Evolutionary conservation across 1,284 basidiomycete genomes (phyloP).

Genomic region (Termitomyces sp.): DNA sequence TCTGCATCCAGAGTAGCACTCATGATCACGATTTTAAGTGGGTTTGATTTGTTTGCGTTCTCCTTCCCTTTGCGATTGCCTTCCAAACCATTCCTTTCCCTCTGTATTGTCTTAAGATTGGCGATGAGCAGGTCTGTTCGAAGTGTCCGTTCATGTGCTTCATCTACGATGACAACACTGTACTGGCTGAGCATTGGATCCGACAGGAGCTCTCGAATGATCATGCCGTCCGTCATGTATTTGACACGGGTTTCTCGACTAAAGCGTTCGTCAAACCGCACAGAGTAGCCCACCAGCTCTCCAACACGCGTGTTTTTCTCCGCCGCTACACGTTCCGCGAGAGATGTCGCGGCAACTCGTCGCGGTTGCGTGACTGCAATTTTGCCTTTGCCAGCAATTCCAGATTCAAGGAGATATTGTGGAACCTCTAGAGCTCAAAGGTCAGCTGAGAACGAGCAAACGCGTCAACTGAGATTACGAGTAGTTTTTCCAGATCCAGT

Average conservation of each 20-base stretch:
- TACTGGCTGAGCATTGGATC: conserved; percentile 80
- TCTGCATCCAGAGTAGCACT: conserved; percentile 95
- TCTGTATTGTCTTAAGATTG: conserved; percentile 84
- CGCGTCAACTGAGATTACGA: conserved; percentile 40
- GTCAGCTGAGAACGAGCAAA: conserved; percentile 5
- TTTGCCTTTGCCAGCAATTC: conserved; percentile 55
- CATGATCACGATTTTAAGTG: conserved; percentile 93
- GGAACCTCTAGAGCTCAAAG: conserved; percentile 65
- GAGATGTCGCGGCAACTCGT: conserved; percentile 89
- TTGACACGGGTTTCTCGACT: conserved; percentile 77
- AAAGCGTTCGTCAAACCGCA: conserved; percentile 89
- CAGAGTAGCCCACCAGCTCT: conserved; percentile 84
- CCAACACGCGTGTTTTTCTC: conserved; percentile 77
- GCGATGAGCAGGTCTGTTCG: conserved; percentile 94
- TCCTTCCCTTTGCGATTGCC: conserved; percentile 32
- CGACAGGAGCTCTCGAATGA: conserved; percentile 84
- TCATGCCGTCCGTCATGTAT: conserved; percentile 96
- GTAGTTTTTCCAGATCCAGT: conserved; percentile 99
- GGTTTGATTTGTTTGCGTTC: conserved; percentile 32
- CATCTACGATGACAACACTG: conserved; percentile 90
- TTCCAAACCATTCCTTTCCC: conserved; percentile 51
- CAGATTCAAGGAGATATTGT: conserved; percentile 80
- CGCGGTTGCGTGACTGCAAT: conserved; percentile 93
- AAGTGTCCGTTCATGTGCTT: conserved; percentile 95
- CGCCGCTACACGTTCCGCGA: conserved; percentile 83